Evolutionary conservation across 2,329 filamentous ascomycete species (phyloP), one percentile per base, ranked within the genome.

Genomic region (Stagonosporopsis chrysanthemi): DNA sequence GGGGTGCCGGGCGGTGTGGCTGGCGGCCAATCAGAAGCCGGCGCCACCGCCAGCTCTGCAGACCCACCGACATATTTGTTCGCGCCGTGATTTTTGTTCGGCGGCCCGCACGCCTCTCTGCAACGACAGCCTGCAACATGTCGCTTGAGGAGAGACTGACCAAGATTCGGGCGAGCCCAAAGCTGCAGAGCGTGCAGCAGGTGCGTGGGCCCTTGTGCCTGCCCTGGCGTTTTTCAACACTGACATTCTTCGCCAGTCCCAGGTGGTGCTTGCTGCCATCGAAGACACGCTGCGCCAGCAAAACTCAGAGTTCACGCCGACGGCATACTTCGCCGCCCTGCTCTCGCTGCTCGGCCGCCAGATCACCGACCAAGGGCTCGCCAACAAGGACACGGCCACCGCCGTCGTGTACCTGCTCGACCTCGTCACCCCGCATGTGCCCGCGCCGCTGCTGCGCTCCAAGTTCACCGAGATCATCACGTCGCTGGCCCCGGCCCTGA

Each of bases 331-430:
- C 74, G 93, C 93, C 15, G 93, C 95, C n/a, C 86, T 99, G 5
- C 84, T 99, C 42, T 91, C 93, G 35, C 85, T 99, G 3, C 86
- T 99, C 3, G 86, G 87, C 68, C 90, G 96, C 78, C 89, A 91
- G 26, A 84, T 90, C 51, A 86, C 84, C 36, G 77, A 81, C 63
- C 79, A 83, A 54, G 89, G 87, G 48, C 86, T 87, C 52, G 82
- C 90, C 52, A 94, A 94, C 74, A 90, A 91, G 75, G 92, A 96
- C 63, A 82, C 96, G 59, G 90, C 91, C 29, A 88, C 90, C 22
- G 91, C 94, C 2, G 90, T 96, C 64, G 90, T 99, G 67, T 99
- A 99, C 78, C 88, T 99, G 15, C 91, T 99, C 80, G 94, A 99
- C 78, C 83, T 96, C 65, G 86, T 97, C 67, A 95, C 92, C 15